Conservation (phyloP, 371 early-diverging fungal species). For the Haplosporangium sp. region DNA sequence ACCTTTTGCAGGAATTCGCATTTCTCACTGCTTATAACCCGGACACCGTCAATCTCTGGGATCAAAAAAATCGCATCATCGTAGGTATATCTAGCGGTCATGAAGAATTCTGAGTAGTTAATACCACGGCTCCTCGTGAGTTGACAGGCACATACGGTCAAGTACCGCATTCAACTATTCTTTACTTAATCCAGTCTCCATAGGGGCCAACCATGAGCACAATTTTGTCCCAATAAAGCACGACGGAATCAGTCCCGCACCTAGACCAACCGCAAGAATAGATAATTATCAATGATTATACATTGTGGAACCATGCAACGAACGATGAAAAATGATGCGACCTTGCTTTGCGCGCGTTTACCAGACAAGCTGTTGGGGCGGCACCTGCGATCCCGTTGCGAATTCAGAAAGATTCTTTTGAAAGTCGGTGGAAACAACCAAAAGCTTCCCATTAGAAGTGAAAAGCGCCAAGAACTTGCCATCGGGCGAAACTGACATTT, state of each 20-base stretch:
- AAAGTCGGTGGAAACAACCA: conserved; percentile 96
- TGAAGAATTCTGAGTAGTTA: neutral
- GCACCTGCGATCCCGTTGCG: conserved; percentile 70
- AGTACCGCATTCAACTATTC: neutral
- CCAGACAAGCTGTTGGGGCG: conserved; percentile 90
- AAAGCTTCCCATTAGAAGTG: conserved; percentile 82
- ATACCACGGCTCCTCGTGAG: neutral
- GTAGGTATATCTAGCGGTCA: conserved; percentile 66
- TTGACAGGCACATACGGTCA: neutral
- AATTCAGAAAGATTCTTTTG: conserved; percentile 91
- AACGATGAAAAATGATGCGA: neutral
- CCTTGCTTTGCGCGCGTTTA: conserved; percentile 28
- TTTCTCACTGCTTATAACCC: conserved; percentile 84
- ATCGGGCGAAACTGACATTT: conserved; percentile 92
- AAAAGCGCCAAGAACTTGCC: conserved; percentile 92
- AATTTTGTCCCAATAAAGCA: conserved; percentile 84
- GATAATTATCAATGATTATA: no score
- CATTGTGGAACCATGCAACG: neutral
- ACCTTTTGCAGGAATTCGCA: conserved; percentile 92
- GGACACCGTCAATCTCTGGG: conserved; percentile 93
- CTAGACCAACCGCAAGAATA: conserved; percentile 51
- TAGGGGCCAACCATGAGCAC: conserved; percentile 93
- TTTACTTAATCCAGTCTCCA: conserved; percentile 88
- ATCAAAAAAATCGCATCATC: conserved; percentile 84
- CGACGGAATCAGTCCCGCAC: conserved; percentile 97